These are phyloP conservation scores for Schwanniomyces yamadae DNA, from an alignment of 805 yeast genomes.

Conservation along the genomic window DNA sequence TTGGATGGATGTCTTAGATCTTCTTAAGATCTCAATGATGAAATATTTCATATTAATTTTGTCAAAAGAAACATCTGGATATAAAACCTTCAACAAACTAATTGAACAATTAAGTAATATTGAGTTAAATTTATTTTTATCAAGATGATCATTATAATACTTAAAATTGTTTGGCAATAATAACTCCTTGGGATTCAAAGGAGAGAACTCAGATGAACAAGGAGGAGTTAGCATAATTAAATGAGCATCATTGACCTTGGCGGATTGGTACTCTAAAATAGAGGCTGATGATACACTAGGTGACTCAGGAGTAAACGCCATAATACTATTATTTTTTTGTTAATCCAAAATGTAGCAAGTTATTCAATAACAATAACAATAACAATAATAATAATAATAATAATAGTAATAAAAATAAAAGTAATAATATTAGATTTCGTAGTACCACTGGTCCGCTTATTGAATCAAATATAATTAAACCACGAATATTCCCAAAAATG, in stretches of 20 bases:
- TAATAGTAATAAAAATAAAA: too few species aligned
- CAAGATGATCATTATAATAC: slow-evolving; percentile 39
- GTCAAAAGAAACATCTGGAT: slow-evolving; percentile 13
- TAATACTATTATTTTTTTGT: too few species aligned
- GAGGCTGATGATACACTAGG: slow-evolving; percentile 1
- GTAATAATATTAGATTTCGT: too few species aligned
- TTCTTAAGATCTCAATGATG: slow-evolving; percentile 36
- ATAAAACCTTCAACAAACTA: slow-evolving; percentile 35
- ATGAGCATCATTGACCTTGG: background rate
- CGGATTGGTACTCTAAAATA: background rate
- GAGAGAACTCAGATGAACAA: slow-evolving; percentile 1
- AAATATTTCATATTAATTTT: slow-evolving; percentile 39
- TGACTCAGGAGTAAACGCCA: slow-evolving; percentile 4
- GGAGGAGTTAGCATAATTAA: slow-evolving; percentile 5
- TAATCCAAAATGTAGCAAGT: too few species aligned
- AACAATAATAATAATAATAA: too few species aligned
- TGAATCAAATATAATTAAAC: too few species aligned
- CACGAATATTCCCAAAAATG: too few species aligned
- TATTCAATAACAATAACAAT: too few species aligned
- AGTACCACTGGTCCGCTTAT: too few species aligned
- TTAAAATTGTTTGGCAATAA: slow-evolving; percentile 35
- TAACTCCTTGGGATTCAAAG: slow-evolving; percentile 1
- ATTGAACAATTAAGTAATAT: slow-evolving; percentile 37
- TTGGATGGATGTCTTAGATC: slow-evolving; percentile 49
- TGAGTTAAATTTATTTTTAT: slow-evolving; percentile 40